phyloP scores from a whole-genome alignment of 192 early-diverging fungal species.

The Dissophora globulifera region DNA sequence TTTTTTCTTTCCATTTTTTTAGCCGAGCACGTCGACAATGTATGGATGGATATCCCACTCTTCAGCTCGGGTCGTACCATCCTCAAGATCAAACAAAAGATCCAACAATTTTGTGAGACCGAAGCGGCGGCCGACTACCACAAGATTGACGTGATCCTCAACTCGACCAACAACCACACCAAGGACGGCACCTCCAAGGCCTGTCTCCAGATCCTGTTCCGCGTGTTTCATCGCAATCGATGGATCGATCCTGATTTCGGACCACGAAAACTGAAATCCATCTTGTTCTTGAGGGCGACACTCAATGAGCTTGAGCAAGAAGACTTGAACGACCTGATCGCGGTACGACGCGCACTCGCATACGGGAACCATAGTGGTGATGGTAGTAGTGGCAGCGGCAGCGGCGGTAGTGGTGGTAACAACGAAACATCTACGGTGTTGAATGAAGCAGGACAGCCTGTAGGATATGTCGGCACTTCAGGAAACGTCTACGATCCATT shows the following conservation, averaged over 20 bases:
- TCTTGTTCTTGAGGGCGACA: conserved; percentile 23
- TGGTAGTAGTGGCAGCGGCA: not conserved
- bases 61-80: conserved; percentile 34
- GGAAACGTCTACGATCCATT: conserved; percentile 4
- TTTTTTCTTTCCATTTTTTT: not conserved
- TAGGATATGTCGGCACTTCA: conserved; percentile 16
- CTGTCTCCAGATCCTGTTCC: conserved; percentile 40
- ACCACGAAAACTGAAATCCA: conserved; percentile 24
- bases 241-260: conserved; percentile 26
- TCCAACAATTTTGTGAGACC: conserved; percentile 30
- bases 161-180: conserved; percentile 38
- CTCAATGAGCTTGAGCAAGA: conserved; percentile 45
- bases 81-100: conserved; percentile 34
- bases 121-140: conserved; percentile 23
- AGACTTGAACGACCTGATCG: conserved; percentile 36
- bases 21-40: conserved; percentile 40
- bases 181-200: conserved; percentile 43
- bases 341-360: conserved; percentile 10
- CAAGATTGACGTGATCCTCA: conserved; percentile 44
- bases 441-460: conserved; percentile 12
- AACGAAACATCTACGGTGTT: conserved; percentile 6
- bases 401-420: no score
- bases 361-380: conserved; percentile 10
- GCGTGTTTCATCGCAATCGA: conserved; percentile 19
- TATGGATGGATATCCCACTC: conserved; percentile 43